Percentiles rank a stretch among this genome's conserved stretches.
Conservation (phyloP, 169 alveolate species). For the Eimeria sp. region DNA sequence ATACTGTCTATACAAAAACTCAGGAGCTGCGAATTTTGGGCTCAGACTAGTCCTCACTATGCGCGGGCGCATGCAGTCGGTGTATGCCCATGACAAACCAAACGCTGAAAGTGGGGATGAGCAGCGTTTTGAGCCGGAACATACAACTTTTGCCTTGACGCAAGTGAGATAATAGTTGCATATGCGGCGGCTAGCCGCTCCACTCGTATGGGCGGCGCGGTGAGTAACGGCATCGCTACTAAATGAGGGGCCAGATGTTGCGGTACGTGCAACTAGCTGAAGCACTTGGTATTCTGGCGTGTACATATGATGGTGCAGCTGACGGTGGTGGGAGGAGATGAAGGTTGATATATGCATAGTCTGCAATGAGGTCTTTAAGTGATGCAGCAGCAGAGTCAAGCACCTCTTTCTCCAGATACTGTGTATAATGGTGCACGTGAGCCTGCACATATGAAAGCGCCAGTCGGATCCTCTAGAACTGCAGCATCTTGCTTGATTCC, state of each 20-base stretch:
- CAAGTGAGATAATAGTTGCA: not conserved
- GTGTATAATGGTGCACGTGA: slow-evolving; percentile 75
- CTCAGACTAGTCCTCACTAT: not conserved
- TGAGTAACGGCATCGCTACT: not conserved
- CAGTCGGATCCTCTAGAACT: not conserved
- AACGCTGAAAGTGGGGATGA: not conserved
- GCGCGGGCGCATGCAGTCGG: not conserved
- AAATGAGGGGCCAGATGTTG: not conserved
- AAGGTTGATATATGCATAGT: slow-evolving; percentile 22
- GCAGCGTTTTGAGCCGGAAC: not conserved
- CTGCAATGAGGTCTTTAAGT: slow-evolving; percentile 8
- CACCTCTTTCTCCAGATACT: slow-evolving; percentile 12
- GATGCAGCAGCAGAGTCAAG: slow-evolving; percentile 54
- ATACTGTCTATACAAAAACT: not conserved
- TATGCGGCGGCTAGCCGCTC: not conserved
- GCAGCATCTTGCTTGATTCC: not conserved
- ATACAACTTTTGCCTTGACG: not conserved
- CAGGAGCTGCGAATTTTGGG: not conserved
- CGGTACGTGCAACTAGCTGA: not conserved
- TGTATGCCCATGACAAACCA: not conserved
- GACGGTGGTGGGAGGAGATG: slow-evolving; percentile 55
- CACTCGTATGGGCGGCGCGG: not conserved
- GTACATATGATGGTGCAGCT: not conserved
- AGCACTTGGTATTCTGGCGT: not conserved
- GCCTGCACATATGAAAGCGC: slow-evolving; percentile 23